Percentiles rank a stretch among this genome's conserved stretches.
Conservation (phyloP, 768 basidiomycete genomes). For the Phallus indusiatus region DNA sequence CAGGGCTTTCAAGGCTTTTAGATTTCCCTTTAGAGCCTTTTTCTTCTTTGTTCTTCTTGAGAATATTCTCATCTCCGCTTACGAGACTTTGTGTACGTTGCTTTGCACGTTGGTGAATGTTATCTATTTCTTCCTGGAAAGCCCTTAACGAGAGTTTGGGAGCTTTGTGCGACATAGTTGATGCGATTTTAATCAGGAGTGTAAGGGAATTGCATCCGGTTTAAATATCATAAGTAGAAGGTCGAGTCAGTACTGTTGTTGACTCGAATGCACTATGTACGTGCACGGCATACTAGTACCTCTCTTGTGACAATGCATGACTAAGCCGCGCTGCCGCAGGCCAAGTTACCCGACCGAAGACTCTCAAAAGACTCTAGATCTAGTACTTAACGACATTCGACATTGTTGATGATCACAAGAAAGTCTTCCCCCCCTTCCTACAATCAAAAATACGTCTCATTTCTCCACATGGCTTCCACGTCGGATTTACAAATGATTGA, state of each 20-base stretch:
- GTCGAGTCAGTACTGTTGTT: not conserved
- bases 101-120: conserved; percentile 57
- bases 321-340: too few species aligned
- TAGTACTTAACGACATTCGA: too few species aligned
- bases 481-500: not conserved
- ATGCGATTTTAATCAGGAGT: not conserved
- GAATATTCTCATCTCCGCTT: conserved; percentile 19
- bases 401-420: too few species aligned
- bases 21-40: conserved; percentile 12
- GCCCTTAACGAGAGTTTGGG: conserved; percentile 18
- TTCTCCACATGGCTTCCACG: too few species aligned
- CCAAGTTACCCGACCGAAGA: too few species aligned
- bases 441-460: too few species aligned
- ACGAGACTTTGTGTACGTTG: conserved; percentile 37
- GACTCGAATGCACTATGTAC: not conserved
- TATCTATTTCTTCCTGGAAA: conserved; percentile 66
- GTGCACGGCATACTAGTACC: not conserved
- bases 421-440: too few species aligned
- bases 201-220: not conserved
- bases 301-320: too few species aligned
- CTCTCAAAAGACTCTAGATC: too few species aligned
- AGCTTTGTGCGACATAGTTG: conserved; percentile 18
- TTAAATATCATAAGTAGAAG: not conserved
- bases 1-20: conserved; percentile 18
- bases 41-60: conserved; percentile 17